Conservation (phyloP, 1,139 yeast species). For the Saccharomyces pastorianus region DNA sequence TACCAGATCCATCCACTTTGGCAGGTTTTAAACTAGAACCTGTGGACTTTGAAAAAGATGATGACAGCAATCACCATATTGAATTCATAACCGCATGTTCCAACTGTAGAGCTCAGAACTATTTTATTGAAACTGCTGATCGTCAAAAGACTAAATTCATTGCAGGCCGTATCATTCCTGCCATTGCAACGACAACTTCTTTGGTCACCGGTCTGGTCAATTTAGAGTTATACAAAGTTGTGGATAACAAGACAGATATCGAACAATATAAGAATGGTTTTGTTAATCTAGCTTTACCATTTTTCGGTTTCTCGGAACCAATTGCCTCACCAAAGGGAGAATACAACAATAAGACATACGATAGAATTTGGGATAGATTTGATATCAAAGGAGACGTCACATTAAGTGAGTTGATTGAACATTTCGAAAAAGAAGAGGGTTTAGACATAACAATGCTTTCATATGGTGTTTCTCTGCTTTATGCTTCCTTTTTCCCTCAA, state of each 20-base stretch:
- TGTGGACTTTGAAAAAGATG: slow-evolving; percentile 95
- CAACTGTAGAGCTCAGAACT: slow-evolving; percentile 88
- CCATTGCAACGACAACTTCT: slow-evolving; percentile 97
- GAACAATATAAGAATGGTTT: slow-evolving; percentile 94
- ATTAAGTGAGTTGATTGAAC: slow-evolving; percentile 63
- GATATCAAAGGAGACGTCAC: slow-evolving; percentile 73
- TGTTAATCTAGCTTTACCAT: slow-evolving; percentile 87
- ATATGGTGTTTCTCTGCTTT: slow-evolving; percentile 78
- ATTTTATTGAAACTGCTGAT: slow-evolving; percentile 74
- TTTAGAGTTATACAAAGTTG: slow-evolving; percentile 84
- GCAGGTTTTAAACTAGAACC: slow-evolving; percentile 83
- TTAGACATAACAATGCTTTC: slow-evolving; percentile 86
- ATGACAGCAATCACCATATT: slow-evolving; percentile 91
- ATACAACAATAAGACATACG: slow-evolving; percentile 74
- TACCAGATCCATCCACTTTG: slow-evolving; percentile 83
- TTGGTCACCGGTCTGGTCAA: slow-evolving; percentile 92
- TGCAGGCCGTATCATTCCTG: slow-evolving; percentile 95
- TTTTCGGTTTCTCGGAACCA: slow-evolving; percentile 95
- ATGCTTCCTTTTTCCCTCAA: slow-evolving; percentile 91
- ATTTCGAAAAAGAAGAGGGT: slow-evolving; percentile 75
- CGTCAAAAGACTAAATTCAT: slow-evolving; percentile 70
- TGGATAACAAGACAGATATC: slow-evolving; percentile 58
- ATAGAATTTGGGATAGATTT: slow-evolving; percentile 92
- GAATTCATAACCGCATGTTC: slow-evolving; percentile 97
- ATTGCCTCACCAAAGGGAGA: slow-evolving; percentile 74